Evolutionary conservation across 306 rosid genomes (phyloP).

Genomic region (Prunus armeniaca): DNA sequence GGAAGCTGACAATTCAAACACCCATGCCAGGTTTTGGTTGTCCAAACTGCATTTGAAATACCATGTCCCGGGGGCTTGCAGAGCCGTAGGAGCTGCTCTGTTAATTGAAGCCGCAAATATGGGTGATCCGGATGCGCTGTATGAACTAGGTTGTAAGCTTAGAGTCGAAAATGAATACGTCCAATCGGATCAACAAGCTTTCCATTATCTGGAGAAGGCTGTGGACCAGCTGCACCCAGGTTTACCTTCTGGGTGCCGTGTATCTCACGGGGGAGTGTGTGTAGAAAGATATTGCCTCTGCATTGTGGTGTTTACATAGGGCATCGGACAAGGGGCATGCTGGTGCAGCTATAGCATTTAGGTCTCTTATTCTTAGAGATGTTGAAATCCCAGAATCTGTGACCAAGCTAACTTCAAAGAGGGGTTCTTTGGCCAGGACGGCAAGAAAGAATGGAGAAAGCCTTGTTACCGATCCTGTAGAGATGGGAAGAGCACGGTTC

Average conservation of each 20-base stretch:
- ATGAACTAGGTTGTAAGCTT: slow-evolving; percentile 76
- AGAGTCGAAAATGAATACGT: slow-evolving; percentile 82
- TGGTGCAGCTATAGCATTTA: slow-evolving; percentile 89
- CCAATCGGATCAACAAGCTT: slow-evolving; percentile 87
- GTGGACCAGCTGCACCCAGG: slow-evolving; percentile 96
- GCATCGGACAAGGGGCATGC: slow-evolving; percentile 95
- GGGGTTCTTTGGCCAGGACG: slow-evolving; percentile 40
- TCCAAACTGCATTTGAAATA: slow-evolving; percentile 84
- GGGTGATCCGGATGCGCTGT: slow-evolving; percentile 87
- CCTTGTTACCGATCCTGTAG: slow-evolving; percentile 42
- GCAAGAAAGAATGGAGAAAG: slow-evolving; percentile 5
- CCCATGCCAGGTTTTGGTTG: slow-evolving; percentile 91
- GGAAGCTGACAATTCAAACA: slow-evolving; percentile 73
- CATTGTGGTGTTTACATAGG: slow-evolving; percentile 89
- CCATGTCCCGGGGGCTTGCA: slow-evolving; percentile 78
- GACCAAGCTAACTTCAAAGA: slow-evolving; percentile 45
- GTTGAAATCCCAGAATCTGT: slow-evolving; percentile 65
- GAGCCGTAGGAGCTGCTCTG: slow-evolving; percentile 79
- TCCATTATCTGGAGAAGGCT: slow-evolving; percentile 88
- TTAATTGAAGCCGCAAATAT: slow-evolving; percentile 93
- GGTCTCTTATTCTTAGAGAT: slow-evolving; percentile 93
- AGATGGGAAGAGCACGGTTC: slow-evolving; percentile 80
- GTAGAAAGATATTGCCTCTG: slow-evolving; percentile 69
- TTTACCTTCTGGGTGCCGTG: slow-evolving; percentile 81
- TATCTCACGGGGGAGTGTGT: slow-evolving; percentile 90